Evolutionary conservation across 1,284 basidiomycete species (phyloP), one percentile per base, ranked within the genome.

Genomic region (Flammula alnicola): DNA sequence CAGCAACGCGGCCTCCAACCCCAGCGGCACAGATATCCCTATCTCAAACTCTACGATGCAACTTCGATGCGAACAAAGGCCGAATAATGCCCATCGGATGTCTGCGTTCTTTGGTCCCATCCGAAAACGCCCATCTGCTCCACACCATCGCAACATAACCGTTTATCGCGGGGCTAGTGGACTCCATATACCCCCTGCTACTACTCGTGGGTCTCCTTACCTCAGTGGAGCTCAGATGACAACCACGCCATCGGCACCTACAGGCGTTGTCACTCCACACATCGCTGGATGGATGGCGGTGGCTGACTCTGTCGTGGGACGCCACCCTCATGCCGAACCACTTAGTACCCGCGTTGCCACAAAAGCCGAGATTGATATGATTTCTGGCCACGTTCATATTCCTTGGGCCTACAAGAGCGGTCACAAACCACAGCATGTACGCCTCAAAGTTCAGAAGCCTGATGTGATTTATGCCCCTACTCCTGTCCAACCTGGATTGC

Each of bases 291-390:
- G 57, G 59, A 58, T 51, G 48, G 49, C 54, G 33, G 49, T 59
- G 54, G 61, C 59, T 47, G 62, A 63, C 49, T 19, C 44, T 2
- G 57, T 62, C 12, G 60, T 63, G 14, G 62, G 62, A 25, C 54
- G 51, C n/a, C 62, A 63, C 32, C 62, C 62, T 8, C 27, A 55
- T 25, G 51, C 60, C 2, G 44, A 49, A 25, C 57, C 59, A 1
- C 56, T 63, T 23, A 20, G 25, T 35, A 44, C 47, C n/a, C 56
- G 61, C 12, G 43, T 59, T 33, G 57, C 61, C 8, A 59, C 59
- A 1, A 49, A 48, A 29, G 51, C 52, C 14, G 61, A 63, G 36
- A 52, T 61, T 8, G 56, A 52, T 25, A 47, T 61, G 42, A 61
- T 63, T 16, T 61, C 59, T 12, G 59, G 55, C 9, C 59, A 60